Conservation (phyloP, 495 filamentous ascomycete species). For the Aspergillus leporis region DNA sequence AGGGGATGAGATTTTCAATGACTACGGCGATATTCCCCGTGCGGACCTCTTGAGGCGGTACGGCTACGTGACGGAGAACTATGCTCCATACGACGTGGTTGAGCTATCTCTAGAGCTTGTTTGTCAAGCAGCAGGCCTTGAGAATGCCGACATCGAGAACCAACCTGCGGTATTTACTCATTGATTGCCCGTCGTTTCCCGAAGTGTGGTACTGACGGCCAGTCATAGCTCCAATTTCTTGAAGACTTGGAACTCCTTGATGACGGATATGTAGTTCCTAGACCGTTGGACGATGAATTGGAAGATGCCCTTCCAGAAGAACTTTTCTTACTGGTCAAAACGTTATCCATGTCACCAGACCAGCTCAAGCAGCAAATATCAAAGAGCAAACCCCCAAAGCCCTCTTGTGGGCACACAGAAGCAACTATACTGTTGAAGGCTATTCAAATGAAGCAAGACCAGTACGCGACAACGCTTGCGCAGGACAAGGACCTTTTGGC, state of each 20-base stretch:
- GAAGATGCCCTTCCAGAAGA: constrained; percentile 47
- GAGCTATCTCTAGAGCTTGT: constrained; percentile 67
- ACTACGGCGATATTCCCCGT: constrained; percentile 82
- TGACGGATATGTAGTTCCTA: constrained; percentile 55
- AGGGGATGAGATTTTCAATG: constrained; percentile 86
- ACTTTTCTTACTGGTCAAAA: constrained; percentile 49
- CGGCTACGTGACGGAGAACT: constrained; percentile 80
- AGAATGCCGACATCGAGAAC: constrained; percentile 38
- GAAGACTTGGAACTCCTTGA: constrained; percentile 53
- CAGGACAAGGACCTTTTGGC: constrained; percentile 61
- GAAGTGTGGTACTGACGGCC: constrained; percentile 9
- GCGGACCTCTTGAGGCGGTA: constrained; percentile 84
- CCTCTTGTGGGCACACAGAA: constrained; percentile 28
- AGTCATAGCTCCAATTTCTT: constrained; percentile 44
- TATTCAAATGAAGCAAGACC: constrained; percentile 28
- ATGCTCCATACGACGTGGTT: constrained; percentile 76
- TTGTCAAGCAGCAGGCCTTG: constrained; percentile 48
- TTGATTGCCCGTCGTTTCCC: constrained; percentile 13
- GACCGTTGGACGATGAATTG: constrained; percentile 35
- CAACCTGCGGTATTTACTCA: constrained; percentile 43
- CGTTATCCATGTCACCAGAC: constrained; percentile 43
- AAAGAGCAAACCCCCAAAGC: constrained; percentile 51
- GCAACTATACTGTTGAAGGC: constrained; percentile 33
- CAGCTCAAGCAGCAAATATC: constrained; percentile 36
- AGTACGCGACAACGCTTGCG: constrained; percentile 64